These are phyloP conservation scores for Auricularia cornea DNA, from an alignment of 768 basidiomycete species.

Conservation along the genomic window DNA sequence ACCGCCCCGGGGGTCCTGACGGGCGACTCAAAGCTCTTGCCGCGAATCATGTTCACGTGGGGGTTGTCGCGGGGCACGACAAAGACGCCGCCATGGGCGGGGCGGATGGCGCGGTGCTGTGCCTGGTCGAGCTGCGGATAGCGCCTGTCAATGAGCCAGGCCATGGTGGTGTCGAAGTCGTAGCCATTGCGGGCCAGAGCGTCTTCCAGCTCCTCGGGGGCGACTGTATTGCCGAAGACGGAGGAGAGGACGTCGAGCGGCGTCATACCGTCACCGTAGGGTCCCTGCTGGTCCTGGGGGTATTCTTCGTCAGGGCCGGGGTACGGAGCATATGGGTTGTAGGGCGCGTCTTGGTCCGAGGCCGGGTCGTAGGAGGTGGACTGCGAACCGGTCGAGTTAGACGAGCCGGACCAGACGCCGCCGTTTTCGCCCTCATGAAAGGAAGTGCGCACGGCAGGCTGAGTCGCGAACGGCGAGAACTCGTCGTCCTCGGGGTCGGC, in stretches of 20 bases:
- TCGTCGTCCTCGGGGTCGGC: constrained; percentile 56
- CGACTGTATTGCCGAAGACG: constrained; percentile 85
- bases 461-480: constrained; percentile 61
- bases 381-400: constrained; percentile 30
- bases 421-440: constrained; percentile 51
- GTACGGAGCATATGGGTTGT: constrained; percentile 21
- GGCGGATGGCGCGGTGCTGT: constrained; percentile 29
- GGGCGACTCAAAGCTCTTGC: background rate
- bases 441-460: constrained; percentile 25
- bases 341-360: constrained; percentile 36
- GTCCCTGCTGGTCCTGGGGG: constrained; percentile 27
- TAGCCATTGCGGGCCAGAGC: constrained; percentile 81
- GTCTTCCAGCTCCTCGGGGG: constrained; percentile 88
- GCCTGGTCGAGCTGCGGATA: constrained; percentile 38
- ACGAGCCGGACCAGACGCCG: constrained; percentile 39
- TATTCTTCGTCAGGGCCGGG: constrained; percentile 14
- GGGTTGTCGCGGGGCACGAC: constrained; percentile 50
- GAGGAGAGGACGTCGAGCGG: constrained; percentile 93
- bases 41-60: background rate
- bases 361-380: constrained; percentile 14
- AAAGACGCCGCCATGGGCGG: constrained; percentile 57
- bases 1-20: constrained; percentile 15
- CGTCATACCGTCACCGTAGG: constrained; percentile 83
- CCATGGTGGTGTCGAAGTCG: constrained; percentile 95
- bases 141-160: constrained; percentile 73